Evolutionary conservation across 768 basidiomycete genomes (phyloP).

Genomic region (Dioszegia crocea): DNA sequence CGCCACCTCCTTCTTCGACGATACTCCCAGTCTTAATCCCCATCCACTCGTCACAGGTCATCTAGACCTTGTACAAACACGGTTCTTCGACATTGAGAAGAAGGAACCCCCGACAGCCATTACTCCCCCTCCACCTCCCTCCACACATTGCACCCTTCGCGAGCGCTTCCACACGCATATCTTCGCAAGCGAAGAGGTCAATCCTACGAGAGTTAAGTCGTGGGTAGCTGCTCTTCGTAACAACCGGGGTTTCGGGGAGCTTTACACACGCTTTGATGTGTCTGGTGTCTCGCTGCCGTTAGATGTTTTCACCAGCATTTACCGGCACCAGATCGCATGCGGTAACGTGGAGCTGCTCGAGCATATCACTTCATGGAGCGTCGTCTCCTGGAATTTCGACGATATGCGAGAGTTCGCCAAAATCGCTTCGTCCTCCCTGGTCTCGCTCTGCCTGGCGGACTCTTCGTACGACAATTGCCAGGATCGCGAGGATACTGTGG

Average conservation of each 20-base stretch:
- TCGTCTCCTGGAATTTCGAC: too few relatives aligned
- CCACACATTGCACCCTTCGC: background rate
- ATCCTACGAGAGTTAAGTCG: background rate
- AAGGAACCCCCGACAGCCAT: background rate
- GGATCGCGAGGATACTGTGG: too few relatives aligned
- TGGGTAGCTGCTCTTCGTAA: background rate
- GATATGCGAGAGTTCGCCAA: too few relatives aligned
- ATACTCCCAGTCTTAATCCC: too few relatives aligned
- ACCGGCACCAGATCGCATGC: background rate
- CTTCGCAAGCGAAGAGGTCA: background rate
- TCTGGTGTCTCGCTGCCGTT: background rate
- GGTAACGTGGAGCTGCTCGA: background rate
- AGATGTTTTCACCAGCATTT: background rate
- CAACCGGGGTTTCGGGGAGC: background rate
- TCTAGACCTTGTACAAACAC: too few relatives aligned
- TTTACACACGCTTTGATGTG: background rate
- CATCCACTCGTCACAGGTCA: too few relatives aligned
- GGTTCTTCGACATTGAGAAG: too few relatives aligned
- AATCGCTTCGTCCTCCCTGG: too few relatives aligned
- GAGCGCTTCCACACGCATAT: background rate
- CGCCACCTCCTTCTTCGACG: too few relatives aligned
- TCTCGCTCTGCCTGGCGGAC: too few relatives aligned
- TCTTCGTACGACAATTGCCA: too few relatives aligned
- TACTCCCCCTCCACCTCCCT: background rate
- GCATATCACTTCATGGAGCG: too few relatives aligned